Percentiles rank a stretch among this genome's conserved stretches.
Conservation (phyloP, 2,329 filamentous ascomycete species). For the Trichoderma sp. region DNA sequence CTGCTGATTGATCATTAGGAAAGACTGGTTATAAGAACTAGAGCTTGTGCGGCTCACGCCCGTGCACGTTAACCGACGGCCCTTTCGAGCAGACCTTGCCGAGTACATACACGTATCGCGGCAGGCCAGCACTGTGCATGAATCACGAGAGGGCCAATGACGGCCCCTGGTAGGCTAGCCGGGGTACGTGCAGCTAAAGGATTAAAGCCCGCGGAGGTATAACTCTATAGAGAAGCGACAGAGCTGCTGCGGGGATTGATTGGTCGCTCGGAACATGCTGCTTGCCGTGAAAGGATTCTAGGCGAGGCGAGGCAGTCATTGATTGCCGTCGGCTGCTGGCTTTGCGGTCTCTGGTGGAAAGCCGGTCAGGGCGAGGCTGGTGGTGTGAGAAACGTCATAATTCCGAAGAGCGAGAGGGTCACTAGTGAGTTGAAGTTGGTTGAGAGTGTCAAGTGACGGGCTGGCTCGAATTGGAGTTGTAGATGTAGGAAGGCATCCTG, state of each 20-base stretch:
- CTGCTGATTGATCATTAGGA: conserved; percentile 11
- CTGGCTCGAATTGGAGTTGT: neutral
- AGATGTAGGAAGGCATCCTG: neutral
- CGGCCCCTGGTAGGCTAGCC: neutral
- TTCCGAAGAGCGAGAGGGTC: neutral
- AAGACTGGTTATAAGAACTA: neutral
- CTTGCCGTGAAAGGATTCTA: conserved; percentile 1
- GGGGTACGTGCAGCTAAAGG: conserved; percentile 6
- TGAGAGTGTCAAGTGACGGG: neutral
- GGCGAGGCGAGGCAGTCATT: conserved; percentile 20
- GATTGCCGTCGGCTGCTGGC: conserved; percentile 12
- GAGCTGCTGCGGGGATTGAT: neutral
- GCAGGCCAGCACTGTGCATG: conserved; percentile 7
- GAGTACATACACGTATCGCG: neutral
- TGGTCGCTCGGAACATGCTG: conserved; percentile 19
- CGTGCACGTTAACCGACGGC: conserved; percentile 12
- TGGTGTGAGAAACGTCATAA: neutral
- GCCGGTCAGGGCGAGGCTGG: conserved; percentile 1
- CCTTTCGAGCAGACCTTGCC: neutral
- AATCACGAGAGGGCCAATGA: conserved; percentile 4
- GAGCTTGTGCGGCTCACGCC: conserved; percentile 6
- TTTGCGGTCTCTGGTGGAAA: neutral
- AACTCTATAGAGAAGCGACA: conserved; percentile 26
- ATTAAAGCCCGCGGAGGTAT: conserved; percentile 21
- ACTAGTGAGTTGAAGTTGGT: neutral